These are phyloP conservation scores for Millerago galiae DNA, from an alignment of 805 yeast genomes.

Conservation along the genomic window DNA sequence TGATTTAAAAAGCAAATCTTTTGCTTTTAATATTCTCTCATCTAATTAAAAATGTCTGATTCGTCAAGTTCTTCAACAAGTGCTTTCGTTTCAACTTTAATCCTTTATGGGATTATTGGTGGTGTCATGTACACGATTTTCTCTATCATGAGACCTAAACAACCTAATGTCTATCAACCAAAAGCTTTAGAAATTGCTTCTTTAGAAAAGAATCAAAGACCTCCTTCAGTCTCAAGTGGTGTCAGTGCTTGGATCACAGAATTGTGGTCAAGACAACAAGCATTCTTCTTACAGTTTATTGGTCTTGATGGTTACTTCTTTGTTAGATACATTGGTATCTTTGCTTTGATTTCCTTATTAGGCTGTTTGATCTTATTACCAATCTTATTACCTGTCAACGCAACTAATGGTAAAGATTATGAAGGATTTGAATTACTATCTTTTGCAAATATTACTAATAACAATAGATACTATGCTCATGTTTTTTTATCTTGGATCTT, in stretches of 20 bases:
- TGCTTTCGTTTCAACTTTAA: slow-evolving; percentile 69
- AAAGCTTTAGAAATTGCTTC: slow-evolving; percentile 54
- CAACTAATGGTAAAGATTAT: slow-evolving; percentile 52
- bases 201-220: slow-evolving; percentile 34
- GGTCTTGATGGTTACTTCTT: slow-evolving; percentile 77
- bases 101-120: slow-evolving; percentile 55
- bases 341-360: slow-evolving; percentile 43
- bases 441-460: slow-evolving; percentile 54
- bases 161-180: slow-evolving; percentile 76
- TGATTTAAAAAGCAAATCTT: not conserved
- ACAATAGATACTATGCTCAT: slow-evolving; percentile 66
- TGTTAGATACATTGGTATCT: slow-evolving; percentile 54
- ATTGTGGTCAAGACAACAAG: slow-evolving; percentile 48
- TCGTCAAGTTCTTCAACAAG: slow-evolving; percentile 50
- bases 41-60: not conserved
- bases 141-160: slow-evolving; percentile 53
- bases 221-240: slow-evolving; percentile 34
- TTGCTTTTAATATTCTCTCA: not conserved
- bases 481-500: slow-evolving; percentile 70
- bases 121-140: slow-evolving; percentile 57
- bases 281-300: slow-evolving; percentile 59
- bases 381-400: slow-evolving; percentile 65
- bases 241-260: slow-evolving; percentile 52
- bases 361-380: slow-evolving; percentile 60
- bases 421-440: slow-evolving; percentile 61